Evolutionary conservation across 2,329 filamentous ascomycete species (phyloP), one percentile per base, ranked within the genome.

Genomic region (Lizonia empirigonia): DNA sequence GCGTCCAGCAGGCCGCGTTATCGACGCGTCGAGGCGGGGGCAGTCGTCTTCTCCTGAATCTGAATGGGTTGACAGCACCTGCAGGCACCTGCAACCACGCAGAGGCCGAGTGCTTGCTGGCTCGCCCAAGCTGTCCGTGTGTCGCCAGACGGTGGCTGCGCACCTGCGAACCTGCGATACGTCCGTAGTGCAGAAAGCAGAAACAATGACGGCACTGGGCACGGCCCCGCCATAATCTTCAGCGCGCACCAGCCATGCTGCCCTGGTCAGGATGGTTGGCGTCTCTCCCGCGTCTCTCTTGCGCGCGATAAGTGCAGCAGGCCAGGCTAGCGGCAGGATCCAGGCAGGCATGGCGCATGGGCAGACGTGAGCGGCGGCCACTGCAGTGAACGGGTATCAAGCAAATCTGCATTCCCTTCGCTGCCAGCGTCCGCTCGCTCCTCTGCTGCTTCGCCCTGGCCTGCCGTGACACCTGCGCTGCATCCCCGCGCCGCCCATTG

Each of bases 341-440:
- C 49, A 52, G 47, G 16, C 49, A 45, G 41, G 41, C 48, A 45
- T 50, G 27, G 27, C 24, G 6, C n/a, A n/a, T n/a, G 30, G 36
- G 23, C 45, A 29, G 44, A 16, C 44, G 23, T 37, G 41, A 33
- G n/a, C 19, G 15, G 18, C 30, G 26, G 30, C 13, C 38, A 27
- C 33, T 34, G 30, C 51, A 49, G 40, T 32, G 41, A 53, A 56
- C 41, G 30, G 42, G 42, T 45, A 45, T 51, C 33, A 50, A 37
- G 47, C 53, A 50, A 41, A 47, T 41, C 23, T 44, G 50, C 40
- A 19, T 44, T 26, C 37, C 29, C 27, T 19, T 32, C 44, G 55
- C 51, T 56, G 53, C 50, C 60, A 47, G 59, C 58, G 53, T 59
- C 59, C 63, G 48, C 57, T 64, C 62, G 56, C 60, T 63, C 51